Conservation (phyloP, 2,329 filamentous ascomycete species). For the Septoria petroselini region DNA sequence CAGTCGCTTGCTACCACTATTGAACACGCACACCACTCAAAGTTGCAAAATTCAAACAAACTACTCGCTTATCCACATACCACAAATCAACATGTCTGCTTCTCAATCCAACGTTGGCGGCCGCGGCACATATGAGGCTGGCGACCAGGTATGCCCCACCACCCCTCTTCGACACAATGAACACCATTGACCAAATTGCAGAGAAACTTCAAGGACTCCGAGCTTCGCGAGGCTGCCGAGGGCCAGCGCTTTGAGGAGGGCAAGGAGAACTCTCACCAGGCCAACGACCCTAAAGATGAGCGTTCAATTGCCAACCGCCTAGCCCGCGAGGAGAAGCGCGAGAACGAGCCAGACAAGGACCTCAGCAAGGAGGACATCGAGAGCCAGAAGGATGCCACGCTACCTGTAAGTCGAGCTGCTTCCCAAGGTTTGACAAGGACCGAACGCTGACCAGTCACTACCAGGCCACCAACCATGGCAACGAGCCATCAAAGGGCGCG, state of each 20-base stretch:
- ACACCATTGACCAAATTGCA: slow-evolving; percentile 13
- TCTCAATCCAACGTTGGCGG: slow-evolving; percentile 63
- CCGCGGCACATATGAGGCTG: slow-evolving; percentile 66
- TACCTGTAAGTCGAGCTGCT: slow-evolving; percentile 37
- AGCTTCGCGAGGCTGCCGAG: slow-evolving; percentile 43
- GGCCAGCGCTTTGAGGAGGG: slow-evolving; percentile 69
- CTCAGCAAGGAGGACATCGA: slow-evolving; percentile 39
- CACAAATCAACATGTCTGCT: slow-evolving; percentile 46
- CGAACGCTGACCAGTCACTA: neutral
- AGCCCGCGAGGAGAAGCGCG: slow-evolving; percentile 58
- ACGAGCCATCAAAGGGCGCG: slow-evolving; percentile 69
- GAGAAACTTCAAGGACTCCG: slow-evolving; percentile 54
- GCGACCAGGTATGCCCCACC: slow-evolving; percentile 58
- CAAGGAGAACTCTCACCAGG: slow-evolving; percentile 63
- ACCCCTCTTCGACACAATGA: neutral
- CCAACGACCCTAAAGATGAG: slow-evolving; percentile 71
- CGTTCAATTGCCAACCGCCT: slow-evolving; percentile 69
- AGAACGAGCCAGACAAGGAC: slow-evolving; percentile 44
- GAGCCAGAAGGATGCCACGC: slow-evolving; percentile 59
- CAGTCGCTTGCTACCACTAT: too few species aligned
- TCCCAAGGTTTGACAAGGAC: neutral
- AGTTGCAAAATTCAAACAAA: too few species aligned
- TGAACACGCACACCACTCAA: too few species aligned
- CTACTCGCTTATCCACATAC: neutral
- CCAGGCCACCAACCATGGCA: slow-evolving; percentile 64